phyloP scores from a whole-genome alignment of 116 monocot species.

The Posidonia oceanica region DNA sequence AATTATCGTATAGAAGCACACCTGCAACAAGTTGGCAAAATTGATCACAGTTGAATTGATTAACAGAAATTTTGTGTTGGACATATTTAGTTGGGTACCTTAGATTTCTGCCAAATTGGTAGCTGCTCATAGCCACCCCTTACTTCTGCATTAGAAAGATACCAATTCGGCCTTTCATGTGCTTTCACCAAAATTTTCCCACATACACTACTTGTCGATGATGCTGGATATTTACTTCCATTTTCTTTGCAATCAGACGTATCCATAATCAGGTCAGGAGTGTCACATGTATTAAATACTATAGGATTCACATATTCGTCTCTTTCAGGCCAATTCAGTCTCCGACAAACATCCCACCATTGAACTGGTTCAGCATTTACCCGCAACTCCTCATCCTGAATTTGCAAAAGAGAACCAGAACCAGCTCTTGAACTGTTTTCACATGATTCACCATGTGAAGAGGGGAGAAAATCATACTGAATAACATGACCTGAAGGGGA shows the following conservation, averaged over 20 bases:
- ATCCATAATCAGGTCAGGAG: constrained; percentile 26
- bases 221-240: constrained; percentile 21
- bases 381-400: constrained; percentile 76
- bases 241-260: constrained; percentile 44
- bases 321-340: constrained; percentile 86
- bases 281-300: constrained; percentile 3
- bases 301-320: constrained; percentile 45
- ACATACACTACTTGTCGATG: constrained; percentile 22
- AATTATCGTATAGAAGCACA: constrained; percentile 59
- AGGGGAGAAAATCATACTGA: constrained; percentile 78
- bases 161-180: constrained; percentile 51
- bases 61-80: not conserved
- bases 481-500: constrained; percentile 94
- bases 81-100: constrained; percentile 21
- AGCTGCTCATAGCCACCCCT: constrained; percentile 49
- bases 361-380: constrained; percentile 83
- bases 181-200: constrained; percentile 33
- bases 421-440: constrained; percentile 39
- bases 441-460: constrained; percentile 35
- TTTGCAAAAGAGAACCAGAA: constrained; percentile 32
- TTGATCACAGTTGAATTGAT: not conserved
- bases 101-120: constrained; percentile 89
- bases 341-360: constrained; percentile 99
- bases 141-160: constrained; percentile 94
- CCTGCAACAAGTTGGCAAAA: constrained; percentile 34